Evolutionary conservation across 2,329 filamentous ascomycete genomes (phyloP), one percentile per base, ranked within the genome.

Genomic region (Colletotrichum viniferum): DNA sequence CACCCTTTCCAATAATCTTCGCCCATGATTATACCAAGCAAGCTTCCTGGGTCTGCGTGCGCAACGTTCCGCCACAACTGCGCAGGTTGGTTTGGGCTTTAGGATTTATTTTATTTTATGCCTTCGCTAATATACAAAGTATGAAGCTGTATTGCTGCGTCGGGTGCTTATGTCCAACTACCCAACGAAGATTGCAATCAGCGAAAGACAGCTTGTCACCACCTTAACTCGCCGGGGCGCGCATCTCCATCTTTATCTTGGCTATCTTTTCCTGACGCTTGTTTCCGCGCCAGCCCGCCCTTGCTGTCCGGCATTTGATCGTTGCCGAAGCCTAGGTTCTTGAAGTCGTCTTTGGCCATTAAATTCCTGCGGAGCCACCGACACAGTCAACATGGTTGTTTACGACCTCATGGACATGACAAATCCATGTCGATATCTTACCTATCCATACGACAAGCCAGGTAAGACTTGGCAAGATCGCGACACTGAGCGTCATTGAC

Each of bases 301-400:
- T 66, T 76, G 60, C 16, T 66, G 64, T 60, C 77, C 69, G 69
- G 75, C 71, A 68, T 60, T 79, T 78, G 34, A 77, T 72, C 52
- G 62, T 83, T 81, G 61, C 88, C 80, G 79, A 98, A 97, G 0
- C 97, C 97, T 55, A 99, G 87, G 82, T 99, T 99, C 84, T 94
- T 95, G 85, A 98, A 97, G 75, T 98, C 95, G 82, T 99, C 97
- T 79, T 91, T 95, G 9, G 96, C 96, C 97, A 99, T 99, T 36
- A 99, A 87, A 82, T 98, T 98, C 79, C 96, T 96, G 79, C 34
- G 12, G 21, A 36, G 18, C n/a, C 16, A 43, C 30, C 28, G 36
- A 63, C 24, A 69, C 32, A 7, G 62, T 61, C 32, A 73, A 26
- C 28, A 61, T n/a, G 58, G 18, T 9, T 36, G 30, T 34, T 28